Base-by-base conservation (phyloP, 2,329 filamentous ascomycete genomes). In the Colletotrichum sp. region DNA sequence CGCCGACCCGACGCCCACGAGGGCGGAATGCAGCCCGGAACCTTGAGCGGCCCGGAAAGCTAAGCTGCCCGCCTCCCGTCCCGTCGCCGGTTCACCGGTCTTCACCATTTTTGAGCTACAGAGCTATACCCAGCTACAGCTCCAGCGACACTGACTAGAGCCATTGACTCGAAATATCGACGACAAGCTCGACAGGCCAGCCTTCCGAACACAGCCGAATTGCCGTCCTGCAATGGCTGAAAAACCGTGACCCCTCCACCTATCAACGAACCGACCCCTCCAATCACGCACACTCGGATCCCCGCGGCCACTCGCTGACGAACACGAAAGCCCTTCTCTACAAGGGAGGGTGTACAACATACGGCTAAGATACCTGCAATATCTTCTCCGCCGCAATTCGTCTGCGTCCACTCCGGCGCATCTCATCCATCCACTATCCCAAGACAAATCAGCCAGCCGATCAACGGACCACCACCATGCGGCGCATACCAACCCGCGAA, bases 401-500 rank as follows among this genome's bases (percentile, higher is more conserved):
- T 6, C 12, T 8, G 43, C 29, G 27, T 16, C 16, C 12, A 11
- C 43, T 2, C 1, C 7, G 43, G 0, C 0, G 43, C 43, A 51
- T 13, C n/a, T 51, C 43, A 36, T 33, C 5, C 16, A 43, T 0
- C 21, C 21, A 34, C 33, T 27, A 24, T 16, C 21, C 57, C 59
- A 43, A 29, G 12, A 21, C 43, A 51, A 24, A 51, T 51, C 43
- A 24, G n/a, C 6, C 7, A 47, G 18, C 38, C 38, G 38, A 47
- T 47, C 38, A 47, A 47, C 38, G 18, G 38, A 33, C 11, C 33
- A 51, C 2, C 21, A 67, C 16, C 38, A 90, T 90, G 88, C 76
- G 81, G 24, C 87, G 85, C 33, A 82, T 86, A 54, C 80, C 86
- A 27, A 83, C 85, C 4, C 77, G 82, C 9, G 84, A 85, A 54